Evolutionary conservation across 768 basidiomycete species (phyloP).

Genomic region (Rhodosporidiobolus sp.): DNA sequence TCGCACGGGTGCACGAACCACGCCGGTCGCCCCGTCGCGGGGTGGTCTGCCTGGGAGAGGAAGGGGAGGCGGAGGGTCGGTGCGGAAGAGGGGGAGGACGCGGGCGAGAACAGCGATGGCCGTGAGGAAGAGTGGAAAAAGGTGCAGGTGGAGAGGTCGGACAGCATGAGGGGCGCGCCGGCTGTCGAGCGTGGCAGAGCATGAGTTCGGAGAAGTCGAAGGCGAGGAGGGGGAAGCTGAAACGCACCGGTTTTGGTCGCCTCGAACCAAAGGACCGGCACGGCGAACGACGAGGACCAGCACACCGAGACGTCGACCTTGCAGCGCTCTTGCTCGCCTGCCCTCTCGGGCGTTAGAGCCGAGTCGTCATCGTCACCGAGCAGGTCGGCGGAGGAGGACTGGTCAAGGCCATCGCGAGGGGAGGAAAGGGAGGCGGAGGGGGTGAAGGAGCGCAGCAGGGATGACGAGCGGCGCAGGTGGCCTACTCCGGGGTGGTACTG

Average conservation of each 20-base stretch:
- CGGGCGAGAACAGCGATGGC: no score
- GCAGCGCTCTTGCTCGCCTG: slow-evolving; percentile 40
- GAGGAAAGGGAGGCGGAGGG: neutral
- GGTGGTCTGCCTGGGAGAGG: slow-evolving; percentile 83
- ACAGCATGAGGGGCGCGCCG: slow-evolving; percentile 53
- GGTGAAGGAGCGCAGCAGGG: neutral
- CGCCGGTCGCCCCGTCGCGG: slow-evolving; percentile 65
- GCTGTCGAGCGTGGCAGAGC: neutral
- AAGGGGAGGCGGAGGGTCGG: slow-evolving; percentile 54
- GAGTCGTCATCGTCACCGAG: slow-evolving; percentile 18
- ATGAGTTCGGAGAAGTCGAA: no score
- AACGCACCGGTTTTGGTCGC: slow-evolving; percentile 66
- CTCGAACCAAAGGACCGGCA: slow-evolving; percentile 80
- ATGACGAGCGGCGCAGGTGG: slow-evolving; percentile 10
- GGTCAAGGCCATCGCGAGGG: neutral
- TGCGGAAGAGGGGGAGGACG: slow-evolving; percentile 45
- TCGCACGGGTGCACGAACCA: slow-evolving; percentile 91
- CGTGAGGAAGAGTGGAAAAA: slow-evolving; percentile 55
- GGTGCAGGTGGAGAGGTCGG: slow-evolving; percentile 58
- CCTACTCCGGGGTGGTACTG: slow-evolving; percentile 15
- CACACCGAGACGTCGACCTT: slow-evolving; percentile 63
- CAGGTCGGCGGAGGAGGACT: neutral
- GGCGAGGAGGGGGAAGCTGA: neutral
- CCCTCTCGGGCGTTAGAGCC: neutral
- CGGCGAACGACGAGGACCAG: slow-evolving; percentile 72